Conservation (phyloP, 2,329 filamentous ascomycete genomes). For the Sphaerulina musiva region DNA sequence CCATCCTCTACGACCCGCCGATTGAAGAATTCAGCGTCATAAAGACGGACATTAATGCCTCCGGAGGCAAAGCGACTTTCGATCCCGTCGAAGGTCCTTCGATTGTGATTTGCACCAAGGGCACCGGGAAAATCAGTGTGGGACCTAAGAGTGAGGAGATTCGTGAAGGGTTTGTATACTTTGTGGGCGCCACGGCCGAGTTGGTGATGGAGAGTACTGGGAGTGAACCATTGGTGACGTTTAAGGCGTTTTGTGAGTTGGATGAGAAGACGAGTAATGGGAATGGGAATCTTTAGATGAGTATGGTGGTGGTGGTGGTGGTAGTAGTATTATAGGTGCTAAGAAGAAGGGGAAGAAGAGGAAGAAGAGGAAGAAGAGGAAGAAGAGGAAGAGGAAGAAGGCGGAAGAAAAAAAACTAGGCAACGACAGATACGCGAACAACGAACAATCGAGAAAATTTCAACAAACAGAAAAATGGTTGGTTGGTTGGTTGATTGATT, state of each 20-base stretch:
- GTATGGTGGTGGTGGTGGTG: background rate
- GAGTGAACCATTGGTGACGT: constrained; percentile 72
- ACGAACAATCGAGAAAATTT: no score
- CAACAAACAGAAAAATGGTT: no score
- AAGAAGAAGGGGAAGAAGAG: no score
- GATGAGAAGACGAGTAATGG: constrained; percentile 15
- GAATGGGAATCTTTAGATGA: constrained; percentile 16
- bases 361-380: no score
- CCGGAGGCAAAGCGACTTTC: constrained; percentile 77
- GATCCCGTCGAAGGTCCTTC: constrained; percentile 82
- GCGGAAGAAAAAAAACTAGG: background rate
- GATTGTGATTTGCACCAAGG: constrained; percentile 83
- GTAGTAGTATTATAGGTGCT: no score
- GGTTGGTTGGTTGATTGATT: no score
- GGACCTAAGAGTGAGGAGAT: constrained; percentile 70
- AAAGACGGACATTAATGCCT: constrained; percentile 63
- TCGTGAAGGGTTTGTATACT: constrained; percentile 47
- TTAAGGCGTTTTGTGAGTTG: constrained; percentile 54
- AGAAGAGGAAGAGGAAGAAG: background rate
- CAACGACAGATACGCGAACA: no score
- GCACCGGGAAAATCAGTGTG: constrained; percentile 75
- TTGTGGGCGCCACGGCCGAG: constrained; percentile 80
- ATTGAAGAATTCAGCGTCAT: constrained; percentile 95
- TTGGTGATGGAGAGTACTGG: constrained; percentile 63
- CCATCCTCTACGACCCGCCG: constrained; percentile 81